Percentiles rank a stretch among this genome's conserved stretches.
These are phyloP conservation scores for Amanita rimosa DNA, from an alignment of 768 basidiomycete species.

Conservation along the genomic window DNA sequence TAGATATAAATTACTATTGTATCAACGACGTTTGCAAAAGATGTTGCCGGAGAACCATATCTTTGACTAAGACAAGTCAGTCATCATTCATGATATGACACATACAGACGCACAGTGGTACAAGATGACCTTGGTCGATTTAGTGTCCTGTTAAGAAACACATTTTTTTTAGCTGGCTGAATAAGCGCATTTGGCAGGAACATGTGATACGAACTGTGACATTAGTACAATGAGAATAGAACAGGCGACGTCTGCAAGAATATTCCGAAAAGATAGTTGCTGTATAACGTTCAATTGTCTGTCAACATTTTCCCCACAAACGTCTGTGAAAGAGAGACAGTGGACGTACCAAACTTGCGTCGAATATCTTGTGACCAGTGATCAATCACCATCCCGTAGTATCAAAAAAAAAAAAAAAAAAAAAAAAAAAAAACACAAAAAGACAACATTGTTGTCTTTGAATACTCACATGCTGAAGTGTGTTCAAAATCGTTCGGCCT, in stretches of 20 bases:
- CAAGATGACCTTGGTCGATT: constrained; percentile 43
- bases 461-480: constrained; percentile 54
- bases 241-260: constrained; percentile 33
- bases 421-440: too few relatives aligned
- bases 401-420: background rate
- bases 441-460: too few relatives aligned
- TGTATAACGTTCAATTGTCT: constrained; percentile 12
- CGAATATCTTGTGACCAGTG: constrained; percentile 22
- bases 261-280: constrained; percentile 32
- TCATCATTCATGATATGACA: background rate
- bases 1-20: constrained; percentile 9
- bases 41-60: constrained; percentile 33
- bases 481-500: constrained; percentile 60
- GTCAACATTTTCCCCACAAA: background rate
- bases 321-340: background rate
- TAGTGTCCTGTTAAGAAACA: constrained; percentile 33
- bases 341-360: constrained; percentile 31
- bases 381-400: background rate
- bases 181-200: background rate
- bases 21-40: constrained; percentile 29
- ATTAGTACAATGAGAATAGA: constrained; percentile 58
- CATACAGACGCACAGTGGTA: constrained; percentile 23
- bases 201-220: constrained; percentile 38
- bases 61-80: constrained; percentile 23
- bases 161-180: too few relatives aligned